A percentile compares a stretch with the other conserved stretches of the same genome.
These are phyloP conservation scores for Orbilia blumenaviensis DNA, from an alignment of 2,329 filamentous ascomycete genomes.

Conservation along the genomic window DNA sequence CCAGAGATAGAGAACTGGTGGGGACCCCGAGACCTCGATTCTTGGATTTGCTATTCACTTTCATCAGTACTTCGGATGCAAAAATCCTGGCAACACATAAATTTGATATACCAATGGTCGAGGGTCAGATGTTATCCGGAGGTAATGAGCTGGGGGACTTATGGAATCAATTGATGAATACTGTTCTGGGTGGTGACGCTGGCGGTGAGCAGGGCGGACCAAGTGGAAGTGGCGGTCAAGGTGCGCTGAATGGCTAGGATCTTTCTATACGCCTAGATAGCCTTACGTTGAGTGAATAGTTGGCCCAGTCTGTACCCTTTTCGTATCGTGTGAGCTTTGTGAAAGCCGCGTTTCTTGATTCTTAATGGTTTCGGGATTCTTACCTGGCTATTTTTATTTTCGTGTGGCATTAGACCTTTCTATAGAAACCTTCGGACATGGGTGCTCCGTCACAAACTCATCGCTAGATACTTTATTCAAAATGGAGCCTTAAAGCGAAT, in stretches of 20 bases:
- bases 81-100: background rate
- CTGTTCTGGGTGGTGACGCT: background rate
- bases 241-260: background rate
- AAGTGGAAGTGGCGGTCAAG: background rate
- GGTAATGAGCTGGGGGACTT: background rate
- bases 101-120: background rate
- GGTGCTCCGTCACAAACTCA: too few relatives aligned
- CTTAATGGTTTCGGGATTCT: too few relatives aligned
- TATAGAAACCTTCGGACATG: too few relatives aligned
- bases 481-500: too few relatives aligned
- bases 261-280: background rate
- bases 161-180: background rate
- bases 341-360: too few relatives aligned
- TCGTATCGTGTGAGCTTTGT: too few relatives aligned
- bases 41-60: background rate
- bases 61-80: background rate
- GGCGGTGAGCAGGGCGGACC: background rate
- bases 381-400: too few relatives aligned
- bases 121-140: background rate
- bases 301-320: too few relatives aligned
- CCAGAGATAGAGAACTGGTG: background rate
- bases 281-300: background rate
- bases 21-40: background rate
- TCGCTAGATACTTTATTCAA: too few relatives aligned
- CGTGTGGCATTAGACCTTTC: too few relatives aligned